These are phyloP conservation scores for Mycosphaerelloides madeirae DNA, from an alignment of 2,329 filamentous ascomycete genomes.

Conservation along the genomic window DNA sequence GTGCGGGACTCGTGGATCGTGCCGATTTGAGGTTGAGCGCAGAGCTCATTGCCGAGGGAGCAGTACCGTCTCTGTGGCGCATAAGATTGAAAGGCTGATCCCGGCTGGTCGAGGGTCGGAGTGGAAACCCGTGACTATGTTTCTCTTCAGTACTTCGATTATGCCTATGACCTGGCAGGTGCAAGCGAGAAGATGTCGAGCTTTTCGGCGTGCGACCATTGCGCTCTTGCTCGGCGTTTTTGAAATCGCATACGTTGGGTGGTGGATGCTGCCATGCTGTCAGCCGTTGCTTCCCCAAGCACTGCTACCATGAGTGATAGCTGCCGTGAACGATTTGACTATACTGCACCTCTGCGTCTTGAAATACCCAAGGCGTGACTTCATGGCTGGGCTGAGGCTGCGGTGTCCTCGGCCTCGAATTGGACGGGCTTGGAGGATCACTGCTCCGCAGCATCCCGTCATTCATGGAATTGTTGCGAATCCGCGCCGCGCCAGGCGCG, in stretches of 20 bases:
- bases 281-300: constrained; percentile 8
- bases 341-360: constrained; percentile 42
- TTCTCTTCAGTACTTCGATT: constrained; percentile 61
- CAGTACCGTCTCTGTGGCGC: constrained; percentile 48
- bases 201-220: constrained; percentile 27
- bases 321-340: neutral
- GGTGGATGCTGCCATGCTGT: constrained; percentile 19
- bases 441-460: constrained; percentile 50
- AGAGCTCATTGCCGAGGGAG: constrained; percentile 43
- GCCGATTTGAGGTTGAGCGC: constrained; percentile 48
- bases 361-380: constrained; percentile 95
- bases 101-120: constrained; percentile 68
- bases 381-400: constrained; percentile 56
- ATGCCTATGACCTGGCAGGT: constrained; percentile 64
- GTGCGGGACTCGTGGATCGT: constrained; percentile 76
- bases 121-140: constrained; percentile 47
- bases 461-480: constrained; percentile 78
- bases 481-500: constrained; percentile 48
- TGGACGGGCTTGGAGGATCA: constrained; percentile 64
- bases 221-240: constrained; percentile 25
- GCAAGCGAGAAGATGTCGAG: constrained; percentile 53
- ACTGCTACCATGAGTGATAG: neutral
- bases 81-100: constrained; percentile 63
- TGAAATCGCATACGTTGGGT: constrained; percentile 27
- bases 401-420: constrained; percentile 76